Evolutionary conservation across 2,329 filamentous ascomycete genomes (phyloP), one percentile per base, ranked within the genome.

Genomic region (Calonectria leucothoes): DNA sequence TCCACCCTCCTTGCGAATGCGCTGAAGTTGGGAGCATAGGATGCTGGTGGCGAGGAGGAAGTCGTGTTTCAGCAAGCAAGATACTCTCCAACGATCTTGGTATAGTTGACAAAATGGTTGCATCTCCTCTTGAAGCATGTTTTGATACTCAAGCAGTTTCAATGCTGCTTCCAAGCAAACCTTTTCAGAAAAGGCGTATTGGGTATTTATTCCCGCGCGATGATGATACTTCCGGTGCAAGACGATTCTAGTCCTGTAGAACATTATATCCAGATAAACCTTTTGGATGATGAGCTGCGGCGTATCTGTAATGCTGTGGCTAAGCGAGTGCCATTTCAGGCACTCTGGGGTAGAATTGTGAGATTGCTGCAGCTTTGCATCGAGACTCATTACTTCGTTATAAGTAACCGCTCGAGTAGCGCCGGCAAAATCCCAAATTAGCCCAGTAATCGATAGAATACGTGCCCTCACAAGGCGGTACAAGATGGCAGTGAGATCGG

Each of bases 181-280:
- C 15, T 23, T 37, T 10, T 29, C 25, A 33, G 71, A 73, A 51
- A 64, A 12, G 7, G 29, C 52, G 4, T 64, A 67, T 52, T 55
- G 11, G 20, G 29, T 45, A n/a, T 55, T 14, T 8, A 27, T 25
- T 14, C 23, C 37, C 15, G 45, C 63, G 12, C 25, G 67, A 66
- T 33, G 27, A 7, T 70, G 33, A 39, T 63, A 73, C 31, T 57
- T 69, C 3, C 87, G 82, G 77, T 89, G 87, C 23, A 88, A 79
- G 33, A 89, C 84, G 69, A 87, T 88, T 33, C 85, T 77, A 42
- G 83, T 84, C 69, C 86, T 86, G 49, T 86, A 78, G 70, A 57
- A 67, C 23, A 67, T 42, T 27, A 33, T 57, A 15, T 67, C 49
- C 11, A 67, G 17, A 10, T 42, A 27, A 1, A 57, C 49, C 37